Evolutionary conservation across 2,329 filamentous ascomycete genomes (phyloP).

Genomic region (Penicillium olsonii): DNA sequence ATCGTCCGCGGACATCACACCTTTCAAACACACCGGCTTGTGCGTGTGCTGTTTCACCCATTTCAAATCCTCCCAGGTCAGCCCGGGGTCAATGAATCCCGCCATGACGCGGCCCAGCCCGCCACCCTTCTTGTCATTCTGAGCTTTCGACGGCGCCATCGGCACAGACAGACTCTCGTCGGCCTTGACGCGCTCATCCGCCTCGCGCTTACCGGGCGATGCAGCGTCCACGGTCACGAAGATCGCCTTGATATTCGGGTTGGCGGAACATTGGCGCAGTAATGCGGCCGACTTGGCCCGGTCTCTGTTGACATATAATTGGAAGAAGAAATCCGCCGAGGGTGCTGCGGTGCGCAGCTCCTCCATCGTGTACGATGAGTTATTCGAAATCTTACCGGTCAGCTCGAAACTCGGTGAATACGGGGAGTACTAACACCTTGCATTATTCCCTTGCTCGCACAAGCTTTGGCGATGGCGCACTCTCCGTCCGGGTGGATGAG

Average conservation of each 20-base stretch:
- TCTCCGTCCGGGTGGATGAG: constrained; percentile 68
- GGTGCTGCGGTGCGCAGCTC: constrained; percentile 54
- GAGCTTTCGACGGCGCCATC: constrained; percentile 47
- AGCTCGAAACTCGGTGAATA: not conserved
- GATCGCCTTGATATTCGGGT: constrained; percentile 47
- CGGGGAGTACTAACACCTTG: constrained; percentile 49
- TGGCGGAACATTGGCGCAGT: constrained; percentile 44
- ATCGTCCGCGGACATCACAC: constrained; percentile 59
- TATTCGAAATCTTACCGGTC: constrained; percentile 55
- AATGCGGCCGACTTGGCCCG: constrained; percentile 52
- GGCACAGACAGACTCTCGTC: constrained; percentile 46
- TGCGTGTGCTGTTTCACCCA: constrained; percentile 54
- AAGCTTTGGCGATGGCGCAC: constrained; percentile 57
- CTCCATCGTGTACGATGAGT: constrained; percentile 59
- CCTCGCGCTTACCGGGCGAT: constrained; percentile 57
- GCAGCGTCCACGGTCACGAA: constrained; percentile 60
- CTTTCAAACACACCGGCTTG: constrained; percentile 59
- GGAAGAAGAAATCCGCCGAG: constrained; percentile 53
- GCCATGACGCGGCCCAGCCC: constrained; percentile 57
- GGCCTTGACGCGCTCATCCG: constrained; percentile 56
- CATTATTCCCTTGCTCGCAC: constrained; percentile 54
- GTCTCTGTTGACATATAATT: constrained; percentile 58
- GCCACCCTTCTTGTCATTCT: constrained; percentile 55
- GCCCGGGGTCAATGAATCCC: constrained; percentile 53
- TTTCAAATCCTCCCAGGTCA: constrained; percentile 56